These are phyloP conservation scores for Amoeboaphelidium protococcarum DNA, from an alignment of 371 early-diverging fungal species.

Conservation along the genomic window DNA sequence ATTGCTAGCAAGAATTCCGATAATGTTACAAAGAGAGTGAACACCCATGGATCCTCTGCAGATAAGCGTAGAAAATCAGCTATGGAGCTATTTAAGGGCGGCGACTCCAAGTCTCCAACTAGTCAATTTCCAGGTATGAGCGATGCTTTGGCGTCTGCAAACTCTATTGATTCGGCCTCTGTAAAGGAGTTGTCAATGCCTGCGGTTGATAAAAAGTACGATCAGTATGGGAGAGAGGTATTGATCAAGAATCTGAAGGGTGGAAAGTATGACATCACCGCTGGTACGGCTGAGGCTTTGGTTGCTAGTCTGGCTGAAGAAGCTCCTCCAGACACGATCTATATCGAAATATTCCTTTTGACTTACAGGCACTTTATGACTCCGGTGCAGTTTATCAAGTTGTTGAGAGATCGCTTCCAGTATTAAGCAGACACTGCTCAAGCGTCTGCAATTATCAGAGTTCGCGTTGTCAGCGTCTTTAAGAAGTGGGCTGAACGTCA, in stretches of 20 bases:
- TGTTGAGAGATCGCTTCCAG: neutral
- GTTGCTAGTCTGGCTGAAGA: constrained; percentile 6
- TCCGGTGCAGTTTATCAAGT: constrained; percentile 2
- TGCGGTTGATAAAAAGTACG: constrained; percentile 4
- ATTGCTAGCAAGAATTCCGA: no score
- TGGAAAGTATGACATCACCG: constrained; percentile 5
- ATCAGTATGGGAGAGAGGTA: constrained; percentile 5
- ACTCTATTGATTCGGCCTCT: neutral
- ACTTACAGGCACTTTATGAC: constrained; percentile 10
- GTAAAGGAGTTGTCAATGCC: constrained; percentile 1
- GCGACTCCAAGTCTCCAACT: no score
- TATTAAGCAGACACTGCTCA: neutral
- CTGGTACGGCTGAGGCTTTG: constrained; percentile 8
- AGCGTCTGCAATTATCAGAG: constrained; percentile 1
- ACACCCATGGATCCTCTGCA: no score
- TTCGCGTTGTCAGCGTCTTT: constrained; percentile 7
- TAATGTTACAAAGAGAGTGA: no score
- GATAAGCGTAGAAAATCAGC: neutral
- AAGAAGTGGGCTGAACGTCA: constrained; percentile 8
- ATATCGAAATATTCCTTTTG: constrained; percentile 9
- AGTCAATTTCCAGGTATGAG: no score
- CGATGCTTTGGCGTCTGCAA: neutral
- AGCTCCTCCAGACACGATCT: constrained; percentile 4
- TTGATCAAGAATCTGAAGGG: constrained; percentile 6
- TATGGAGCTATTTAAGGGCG: neutral